phyloP scores from a whole-genome alignment of 179 eudicot species.

The Beta corolliflora region DNA sequence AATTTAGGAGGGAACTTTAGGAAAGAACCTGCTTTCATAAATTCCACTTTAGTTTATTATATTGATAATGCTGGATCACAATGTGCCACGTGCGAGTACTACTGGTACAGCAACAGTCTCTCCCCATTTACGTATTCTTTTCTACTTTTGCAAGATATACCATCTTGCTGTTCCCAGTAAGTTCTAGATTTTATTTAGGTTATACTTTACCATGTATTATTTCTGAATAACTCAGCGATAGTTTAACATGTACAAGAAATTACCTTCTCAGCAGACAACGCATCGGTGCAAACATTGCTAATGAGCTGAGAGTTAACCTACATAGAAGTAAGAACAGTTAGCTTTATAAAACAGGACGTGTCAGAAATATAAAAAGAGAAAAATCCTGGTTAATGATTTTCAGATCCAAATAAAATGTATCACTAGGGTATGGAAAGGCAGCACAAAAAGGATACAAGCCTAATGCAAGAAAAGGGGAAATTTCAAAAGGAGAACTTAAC shows the following conservation, averaged over 20 bases:
- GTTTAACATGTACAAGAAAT: conserved; percentile 12
- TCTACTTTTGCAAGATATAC: neutral
- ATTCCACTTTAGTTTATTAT: too few species aligned
- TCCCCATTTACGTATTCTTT: neutral
- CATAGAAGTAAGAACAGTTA: conserved; percentile 23
- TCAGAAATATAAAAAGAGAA: neutral
- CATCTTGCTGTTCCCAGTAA: neutral
- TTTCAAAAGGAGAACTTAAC: neutral
- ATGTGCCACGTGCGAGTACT: neutral
- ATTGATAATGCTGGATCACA: neutral
- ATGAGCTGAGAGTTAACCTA: conserved; percentile 98
- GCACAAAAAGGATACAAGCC: conserved; percentile 4
- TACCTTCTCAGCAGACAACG: conserved; percentile 99
- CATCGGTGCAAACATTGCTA: conserved; percentile 98
- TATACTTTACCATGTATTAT: neutral
- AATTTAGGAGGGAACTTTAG: too few species aligned
- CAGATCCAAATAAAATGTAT: neutral
- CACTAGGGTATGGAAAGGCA: neutral
- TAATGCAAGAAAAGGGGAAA: neutral
- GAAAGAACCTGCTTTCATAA: too few species aligned
- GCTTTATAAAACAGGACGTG: neutral
- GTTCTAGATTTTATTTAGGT: neutral
- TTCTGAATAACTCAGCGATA: conserved; percentile 2
- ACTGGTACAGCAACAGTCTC: neutral
- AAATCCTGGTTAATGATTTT: neutral